Evolutionary conservation across 768 basidiomycete genomes (phyloP).

Genomic region (Termitomyces sp.): DNA sequence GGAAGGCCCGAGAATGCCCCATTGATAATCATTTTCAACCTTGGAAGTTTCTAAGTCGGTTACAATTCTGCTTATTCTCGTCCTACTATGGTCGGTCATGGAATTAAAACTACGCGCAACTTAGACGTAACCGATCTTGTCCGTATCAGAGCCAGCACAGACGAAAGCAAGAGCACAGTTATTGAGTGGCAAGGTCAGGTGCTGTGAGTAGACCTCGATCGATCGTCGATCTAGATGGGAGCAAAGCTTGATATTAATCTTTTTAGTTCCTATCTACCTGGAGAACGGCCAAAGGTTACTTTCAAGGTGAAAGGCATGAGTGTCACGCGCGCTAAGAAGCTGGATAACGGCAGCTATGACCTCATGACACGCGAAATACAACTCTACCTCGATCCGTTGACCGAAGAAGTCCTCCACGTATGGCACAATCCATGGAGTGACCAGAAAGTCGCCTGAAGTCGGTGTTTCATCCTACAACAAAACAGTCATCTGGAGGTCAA

Average conservation of each 20-base stretch:
- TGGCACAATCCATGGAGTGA: constrained; percentile 17
- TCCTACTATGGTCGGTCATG: neutral
- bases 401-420: constrained; percentile 12
- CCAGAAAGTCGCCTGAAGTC: constrained; percentile 13
- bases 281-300: constrained; percentile 10
- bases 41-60: neutral
- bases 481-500: no score
- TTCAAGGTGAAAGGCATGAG: constrained; percentile 20
- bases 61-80: neutral
- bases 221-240: neutral
- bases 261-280: constrained; percentile 14
- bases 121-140: constrained; percentile 11
- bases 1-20: neutral
- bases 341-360: constrained; percentile 14
- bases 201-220: constrained; percentile 7
- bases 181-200: constrained; percentile 17
- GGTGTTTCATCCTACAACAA: no score
- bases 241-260: neutral
- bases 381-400: constrained; percentile 17
- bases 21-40: neutral
- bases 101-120: neutral
- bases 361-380: constrained; percentile 14
- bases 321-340: constrained; percentile 11
- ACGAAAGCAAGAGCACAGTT: constrained; percentile 4
- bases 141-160: constrained; percentile 14